These are phyloP conservation scores for Diutina siamensis DNA, from an alignment of 1,139 yeast species.

Conservation along the genomic window DNA sequence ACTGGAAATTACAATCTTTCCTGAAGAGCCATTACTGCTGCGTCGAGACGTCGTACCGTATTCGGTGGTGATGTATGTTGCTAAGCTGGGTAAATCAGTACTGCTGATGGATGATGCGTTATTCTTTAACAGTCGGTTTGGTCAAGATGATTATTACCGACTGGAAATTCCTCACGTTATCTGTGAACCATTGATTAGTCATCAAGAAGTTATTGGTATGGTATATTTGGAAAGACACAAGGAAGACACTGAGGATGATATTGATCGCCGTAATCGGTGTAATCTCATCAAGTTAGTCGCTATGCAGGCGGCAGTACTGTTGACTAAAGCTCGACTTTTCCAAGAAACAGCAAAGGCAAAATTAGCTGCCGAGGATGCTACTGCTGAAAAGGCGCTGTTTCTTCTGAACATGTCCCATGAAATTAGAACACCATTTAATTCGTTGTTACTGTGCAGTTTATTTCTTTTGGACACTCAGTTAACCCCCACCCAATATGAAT, in stretches of 20 bases:
- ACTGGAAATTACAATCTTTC: neutral
- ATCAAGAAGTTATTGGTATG: conserved; percentile 26
- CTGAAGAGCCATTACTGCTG: conserved; percentile 1
- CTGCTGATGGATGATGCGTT: conserved; percentile 11
- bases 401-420: conserved; percentile 54
- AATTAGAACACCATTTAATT: conserved; percentile 48
- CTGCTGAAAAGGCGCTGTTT: conserved; percentile 47
- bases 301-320: conserved; percentile 44
- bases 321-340: conserved; percentile 37
- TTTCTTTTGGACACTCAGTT: conserved; percentile 40
- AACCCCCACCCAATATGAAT: conserved; percentile 37
- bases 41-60: conserved; percentile 31
- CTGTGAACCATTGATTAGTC: conserved; percentile 31
- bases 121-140: conserved; percentile 23
- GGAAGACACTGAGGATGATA: neutral
- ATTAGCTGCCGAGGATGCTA: conserved; percentile 47
- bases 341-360: conserved; percentile 42
- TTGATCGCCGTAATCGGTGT: neutral
- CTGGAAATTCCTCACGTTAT: conserved; percentile 24
- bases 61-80: conserved; percentile 22
- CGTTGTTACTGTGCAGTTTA: conserved; percentile 42
- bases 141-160: conserved; percentile 31
- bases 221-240: conserved; percentile 30
- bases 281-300: conserved; percentile 31
- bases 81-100: neutral